phyloP scores from a whole-genome alignment of 129 eudicot species.

The Flaveria trinervia region DNA sequence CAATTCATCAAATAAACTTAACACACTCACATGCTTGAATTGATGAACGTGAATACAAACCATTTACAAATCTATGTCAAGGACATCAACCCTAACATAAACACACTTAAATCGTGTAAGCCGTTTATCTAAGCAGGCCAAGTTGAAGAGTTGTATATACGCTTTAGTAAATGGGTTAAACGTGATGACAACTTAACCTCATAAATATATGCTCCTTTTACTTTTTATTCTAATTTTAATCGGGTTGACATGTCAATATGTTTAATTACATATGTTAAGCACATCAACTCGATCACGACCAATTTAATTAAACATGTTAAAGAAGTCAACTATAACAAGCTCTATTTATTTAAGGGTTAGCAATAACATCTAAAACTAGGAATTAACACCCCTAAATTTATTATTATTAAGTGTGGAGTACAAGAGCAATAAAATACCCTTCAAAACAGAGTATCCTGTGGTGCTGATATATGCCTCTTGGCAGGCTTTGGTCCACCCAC shows the following conservation, averaged over 20 bases:
- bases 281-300: background rate
- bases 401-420: background rate
- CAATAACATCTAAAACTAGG: too few species aligned
- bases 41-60: background rate
- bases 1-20: background rate
- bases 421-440: too few species aligned
- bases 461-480: slow-evolving; percentile 13
- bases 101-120: background rate
- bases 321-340: background rate
- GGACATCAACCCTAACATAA: background rate
- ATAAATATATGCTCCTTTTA: too few species aligned
- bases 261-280: background rate
- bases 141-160: background rate
- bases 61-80: background rate
- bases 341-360: too few species aligned
- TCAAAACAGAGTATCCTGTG: slow-evolving; percentile 14
- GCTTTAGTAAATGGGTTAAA: background rate
- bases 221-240: too few species aligned
- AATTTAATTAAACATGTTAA: background rate
- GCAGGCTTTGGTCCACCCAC: slow-evolving; percentile 29
- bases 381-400: background rate
- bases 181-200: background rate
- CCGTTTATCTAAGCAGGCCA: background rate
- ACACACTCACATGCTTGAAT: background rate
- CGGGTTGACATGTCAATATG: background rate